These are phyloP conservation scores for Hanseniaspora meyeri DNA, from an alignment of 805 yeast species.

Conservation along the genomic window DNA sequence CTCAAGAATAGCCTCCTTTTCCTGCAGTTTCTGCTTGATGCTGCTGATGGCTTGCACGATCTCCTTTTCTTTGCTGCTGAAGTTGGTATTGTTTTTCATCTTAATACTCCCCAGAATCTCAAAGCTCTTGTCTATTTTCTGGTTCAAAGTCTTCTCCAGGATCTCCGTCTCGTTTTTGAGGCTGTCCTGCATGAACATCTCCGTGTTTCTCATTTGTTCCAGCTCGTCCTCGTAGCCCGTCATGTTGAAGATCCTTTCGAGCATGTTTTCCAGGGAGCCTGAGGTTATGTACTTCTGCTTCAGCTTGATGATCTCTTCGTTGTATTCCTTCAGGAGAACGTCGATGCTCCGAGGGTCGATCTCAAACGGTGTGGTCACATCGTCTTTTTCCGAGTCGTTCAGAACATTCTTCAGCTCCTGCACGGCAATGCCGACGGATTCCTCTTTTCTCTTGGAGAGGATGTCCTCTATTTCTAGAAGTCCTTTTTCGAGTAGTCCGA, in stretches of 20 bases:
- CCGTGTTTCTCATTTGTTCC: conserved; percentile 17
- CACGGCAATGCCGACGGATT: not conserved
- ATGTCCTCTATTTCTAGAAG: not conserved
- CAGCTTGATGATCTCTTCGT: not conserved
- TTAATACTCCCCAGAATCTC: conserved; percentile 20
- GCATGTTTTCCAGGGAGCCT: conserved; percentile 10
- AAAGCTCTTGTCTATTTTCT: conserved; percentile 17
- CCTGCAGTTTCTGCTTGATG: conserved; percentile 12
- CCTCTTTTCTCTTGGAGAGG: not conserved
- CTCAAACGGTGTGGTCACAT: conserved; percentile 1
- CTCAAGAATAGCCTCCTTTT: conserved; percentile 10
- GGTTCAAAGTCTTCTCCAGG: conserved; percentile 17
- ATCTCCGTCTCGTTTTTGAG: conserved; percentile 17
- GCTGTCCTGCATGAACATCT: conserved; percentile 15
- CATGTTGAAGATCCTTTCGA: conserved; percentile 15
- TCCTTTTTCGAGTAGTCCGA: not conserved
- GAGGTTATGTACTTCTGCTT: conserved; percentile 6
- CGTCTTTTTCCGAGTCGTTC: conserved; percentile 11
- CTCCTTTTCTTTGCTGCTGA: conserved; percentile 11
- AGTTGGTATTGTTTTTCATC: not conserved
- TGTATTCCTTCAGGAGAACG: not conserved
- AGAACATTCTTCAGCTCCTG: conserved; percentile 10
- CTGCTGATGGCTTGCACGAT: conserved; percentile 18
- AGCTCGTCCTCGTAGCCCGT: conserved; percentile 20
- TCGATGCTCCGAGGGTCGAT: conserved; percentile 9